Evolutionary conservation across 78 protist genomes (phyloP).

Genomic region (slime mould (Dictyostelium discoideum)): DNA sequence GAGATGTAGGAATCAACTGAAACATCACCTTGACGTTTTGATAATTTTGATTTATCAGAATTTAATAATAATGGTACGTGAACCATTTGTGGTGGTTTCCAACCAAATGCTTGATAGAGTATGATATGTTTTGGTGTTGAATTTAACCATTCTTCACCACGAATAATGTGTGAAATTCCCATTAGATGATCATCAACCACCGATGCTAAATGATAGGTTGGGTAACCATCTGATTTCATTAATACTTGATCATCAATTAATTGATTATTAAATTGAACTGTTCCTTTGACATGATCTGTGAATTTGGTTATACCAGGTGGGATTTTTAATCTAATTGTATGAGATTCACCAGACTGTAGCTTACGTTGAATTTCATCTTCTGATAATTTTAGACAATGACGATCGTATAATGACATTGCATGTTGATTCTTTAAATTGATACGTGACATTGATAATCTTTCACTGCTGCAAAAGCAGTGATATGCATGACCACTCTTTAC

Average conservation of each 20-base stretch:
- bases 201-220: conserved; percentile 94
- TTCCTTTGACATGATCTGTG: conserved; percentile 76
- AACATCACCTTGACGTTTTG: conserved; percentile 88
- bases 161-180: conserved; percentile 90
- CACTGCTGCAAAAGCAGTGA: conserved; percentile 87
- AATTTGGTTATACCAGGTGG: conserved; percentile 38
- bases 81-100: conserved; percentile 84
- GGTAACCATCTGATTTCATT: conserved; percentile 90
- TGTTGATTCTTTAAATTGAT: not conserved
- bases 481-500: conserved; percentile 86
- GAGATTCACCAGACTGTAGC: not conserved
- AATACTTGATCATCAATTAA: conserved; percentile 88
- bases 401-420: conserved; percentile 51
- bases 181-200: conserved; percentile 93
- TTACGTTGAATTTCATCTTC: conserved; percentile 40
- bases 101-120: conserved; percentile 86
- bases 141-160: conserved; percentile 94
- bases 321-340: conserved; percentile 68
- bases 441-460: conserved; percentile 39
- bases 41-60: conserved; percentile 86
- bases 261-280: conserved; percentile 52
- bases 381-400: conserved; percentile 57
- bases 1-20: conserved; percentile 80
- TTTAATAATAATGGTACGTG: conserved; percentile 91
- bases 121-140: conserved; percentile 89